Percentiles rank a stretch among this genome's conserved stretches.
phyloP scores from a whole-genome alignment of 495 filamentous ascomycete species.

The Penicillium simplicissimum region DNA sequence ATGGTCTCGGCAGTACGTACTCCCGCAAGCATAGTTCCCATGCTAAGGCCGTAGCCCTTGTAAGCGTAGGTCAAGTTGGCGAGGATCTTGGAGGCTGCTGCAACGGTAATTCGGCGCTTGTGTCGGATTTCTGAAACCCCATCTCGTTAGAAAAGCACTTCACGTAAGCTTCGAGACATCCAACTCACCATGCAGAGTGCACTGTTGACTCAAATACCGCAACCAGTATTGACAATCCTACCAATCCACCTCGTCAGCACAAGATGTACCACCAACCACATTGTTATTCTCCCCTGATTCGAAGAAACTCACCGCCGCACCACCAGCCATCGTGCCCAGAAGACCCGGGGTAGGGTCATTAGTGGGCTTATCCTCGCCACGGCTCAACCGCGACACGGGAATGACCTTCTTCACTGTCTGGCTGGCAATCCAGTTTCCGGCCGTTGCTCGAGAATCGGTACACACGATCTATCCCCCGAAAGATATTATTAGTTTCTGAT shows the following conservation, averaged over 20 bases:
- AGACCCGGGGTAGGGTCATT: conserved; percentile 79
- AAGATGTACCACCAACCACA: background rate
- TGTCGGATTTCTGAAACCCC: conserved; percentile 73
- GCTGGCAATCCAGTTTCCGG: conserved; percentile 97
- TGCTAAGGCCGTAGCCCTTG: conserved; percentile 95
- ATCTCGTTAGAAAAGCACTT: conserved; percentile 10
- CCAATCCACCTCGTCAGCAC: conserved; percentile 18
- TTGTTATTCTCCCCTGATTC: background rate
- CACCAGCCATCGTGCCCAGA: conserved; percentile 97
- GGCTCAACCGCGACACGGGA: conserved; percentile 51
- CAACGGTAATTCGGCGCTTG: conserved; percentile 97
- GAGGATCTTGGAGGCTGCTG: conserved; percentile 96
- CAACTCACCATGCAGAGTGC: conserved; percentile 79
- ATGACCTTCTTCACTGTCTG: conserved; percentile 99
- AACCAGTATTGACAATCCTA: conserved; percentile 99
- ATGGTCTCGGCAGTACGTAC: conserved; percentile 47
- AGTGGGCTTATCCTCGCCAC: conserved; percentile 53
- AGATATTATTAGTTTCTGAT: background rate
- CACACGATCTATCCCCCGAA: conserved; percentile 67
- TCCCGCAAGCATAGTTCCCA: conserved; percentile 99
- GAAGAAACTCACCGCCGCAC: conserved; percentile 71
- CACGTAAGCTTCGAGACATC: background rate
- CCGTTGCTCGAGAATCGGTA: conserved; percentile 93
- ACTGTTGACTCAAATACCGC: conserved; percentile 97
- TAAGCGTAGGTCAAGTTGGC: conserved; percentile 97